A percentile compares a stretch with the other conserved stretches of the same genome.
phyloP scores from a whole-genome alignment of 805 yeast species.

The Starmerella apicola region DNA sequence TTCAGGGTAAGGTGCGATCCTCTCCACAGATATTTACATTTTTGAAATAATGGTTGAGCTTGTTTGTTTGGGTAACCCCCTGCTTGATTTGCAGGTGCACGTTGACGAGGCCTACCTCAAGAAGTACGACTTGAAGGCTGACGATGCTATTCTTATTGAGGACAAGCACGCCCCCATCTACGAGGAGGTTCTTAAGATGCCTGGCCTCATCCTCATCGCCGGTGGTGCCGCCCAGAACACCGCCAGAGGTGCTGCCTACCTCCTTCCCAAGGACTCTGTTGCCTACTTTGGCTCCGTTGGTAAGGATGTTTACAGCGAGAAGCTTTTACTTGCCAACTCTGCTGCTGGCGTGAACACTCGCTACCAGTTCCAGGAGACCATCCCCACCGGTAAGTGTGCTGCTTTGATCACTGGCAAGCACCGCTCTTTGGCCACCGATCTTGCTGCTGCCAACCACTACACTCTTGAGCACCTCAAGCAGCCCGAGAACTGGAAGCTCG shows the following conservation, averaged over 20 bases:
- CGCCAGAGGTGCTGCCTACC: conserved; percentile 95
- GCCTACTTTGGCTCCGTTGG: conserved; percentile 96
- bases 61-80: conserved; percentile 85
- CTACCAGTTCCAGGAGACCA: conserved; percentile 65
- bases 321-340: conserved; percentile 68
- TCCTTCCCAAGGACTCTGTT: conserved; percentile 69
- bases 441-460: conserved; percentile 97
- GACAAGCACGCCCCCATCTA: conserved; percentile 77
- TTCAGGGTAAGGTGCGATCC: too few relatives aligned
- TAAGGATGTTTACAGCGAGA: conserved; percentile 73
- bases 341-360: conserved; percentile 78
- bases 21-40: too few relatives aligned
- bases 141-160: conserved; percentile 85
- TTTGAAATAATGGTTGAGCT: conserved; percentile 37
- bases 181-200: conserved; percentile 55
- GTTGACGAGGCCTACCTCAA: conserved; percentile 51
- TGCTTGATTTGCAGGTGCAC: conserved; percentile 74
- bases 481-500: conserved; percentile 80
- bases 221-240: conserved; percentile 99
- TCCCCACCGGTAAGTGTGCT: conserved; percentile 96
- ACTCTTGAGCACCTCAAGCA: conserved; percentile 73
- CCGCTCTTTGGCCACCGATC: conserved; percentile 90
- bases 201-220: conserved; percentile 62
- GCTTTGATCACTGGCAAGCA: conserved; percentile 78
- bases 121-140: conserved; percentile 74